A percentile compares a stretch with the other conserved stretches of the same genome.
Evolutionary conservation across 306 rosid genomes (phyloP).

Genomic region (Cicer bijugum): DNA sequence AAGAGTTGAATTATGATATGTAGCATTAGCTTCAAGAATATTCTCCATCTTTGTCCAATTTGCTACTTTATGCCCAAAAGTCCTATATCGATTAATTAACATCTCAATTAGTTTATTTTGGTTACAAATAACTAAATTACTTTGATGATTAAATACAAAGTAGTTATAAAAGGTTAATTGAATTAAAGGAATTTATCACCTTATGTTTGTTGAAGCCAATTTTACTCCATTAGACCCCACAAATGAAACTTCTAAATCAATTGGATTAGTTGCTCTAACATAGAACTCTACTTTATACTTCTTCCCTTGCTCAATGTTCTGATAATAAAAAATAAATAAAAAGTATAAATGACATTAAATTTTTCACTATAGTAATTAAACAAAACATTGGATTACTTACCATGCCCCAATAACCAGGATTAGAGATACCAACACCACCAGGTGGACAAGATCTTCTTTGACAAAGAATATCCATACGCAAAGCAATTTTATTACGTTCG

Average conservation of each 20-base stretch:
- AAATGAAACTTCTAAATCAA: conserved; percentile 59
- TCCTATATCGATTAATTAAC: background rate
- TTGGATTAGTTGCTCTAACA: conserved; percentile 53
- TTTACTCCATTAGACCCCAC: conserved; percentile 44
- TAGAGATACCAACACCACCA: conserved; percentile 75
- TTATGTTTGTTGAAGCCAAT: conserved; percentile 56
- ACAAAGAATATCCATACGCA: conserved; percentile 65
- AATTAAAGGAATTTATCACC: conserved; percentile 42
- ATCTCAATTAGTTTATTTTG: background rate
- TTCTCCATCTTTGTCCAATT: conserved; percentile 39
- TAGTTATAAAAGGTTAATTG: background rate
- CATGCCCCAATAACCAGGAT: conserved; percentile 92
- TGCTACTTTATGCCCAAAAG: background rate
- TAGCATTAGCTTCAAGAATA: conserved; percentile 27
- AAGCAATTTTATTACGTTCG: conserved; percentile 67
- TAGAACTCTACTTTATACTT: conserved; percentile 57
- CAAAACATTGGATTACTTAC: conserved; percentile 36
- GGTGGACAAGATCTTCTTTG: conserved; percentile 59
- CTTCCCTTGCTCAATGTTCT: conserved; percentile 74
- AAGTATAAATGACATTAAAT: background rate
- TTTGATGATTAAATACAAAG: background rate
- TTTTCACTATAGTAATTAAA: background rate
- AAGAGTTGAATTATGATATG: background rate
- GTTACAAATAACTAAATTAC: background rate
- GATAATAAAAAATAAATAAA: background rate